Conservation (phyloP, 2,329 filamentous ascomycete species). For the Emergomyces africanus region DNA sequence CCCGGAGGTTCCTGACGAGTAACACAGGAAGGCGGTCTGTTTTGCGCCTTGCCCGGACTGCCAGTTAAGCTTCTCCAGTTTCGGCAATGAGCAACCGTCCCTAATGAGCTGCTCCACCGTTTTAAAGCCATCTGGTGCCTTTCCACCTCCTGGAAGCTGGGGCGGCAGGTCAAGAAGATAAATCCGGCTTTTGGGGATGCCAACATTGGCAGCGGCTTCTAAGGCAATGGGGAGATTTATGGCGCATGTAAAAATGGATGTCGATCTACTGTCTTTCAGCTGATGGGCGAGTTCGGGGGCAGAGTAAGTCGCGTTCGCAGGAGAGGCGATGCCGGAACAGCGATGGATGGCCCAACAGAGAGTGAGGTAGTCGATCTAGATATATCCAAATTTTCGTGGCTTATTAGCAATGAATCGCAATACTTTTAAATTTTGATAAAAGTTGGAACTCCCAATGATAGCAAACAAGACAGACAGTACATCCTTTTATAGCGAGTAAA, state of each 20-base stretch:
- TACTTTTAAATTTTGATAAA: neutral
- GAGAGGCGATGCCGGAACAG: constrained; percentile 59
- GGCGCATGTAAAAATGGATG: constrained; percentile 58
- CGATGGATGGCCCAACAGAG: constrained; percentile 62
- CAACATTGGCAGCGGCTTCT: constrained; percentile 49
- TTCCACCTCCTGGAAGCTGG: constrained; percentile 36
- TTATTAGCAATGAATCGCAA: neutral
- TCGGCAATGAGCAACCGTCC: constrained; percentile 39
- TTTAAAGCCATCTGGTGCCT: constrained; percentile 38
- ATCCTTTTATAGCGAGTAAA: neutral
- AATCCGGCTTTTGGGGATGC: constrained; percentile 50
- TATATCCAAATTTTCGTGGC: neutral
- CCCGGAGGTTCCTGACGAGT: constrained; percentile 68
- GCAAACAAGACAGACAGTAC: neutral
- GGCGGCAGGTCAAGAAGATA: constrained; percentile 58
- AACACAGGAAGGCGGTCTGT: constrained; percentile 64
- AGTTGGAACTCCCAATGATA: neutral
- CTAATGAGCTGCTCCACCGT: constrained; percentile 54
- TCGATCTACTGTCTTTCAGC: constrained; percentile 54
- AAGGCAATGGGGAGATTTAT: constrained; percentile 53
- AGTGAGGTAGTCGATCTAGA: constrained; percentile 60
- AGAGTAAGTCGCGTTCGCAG: constrained; percentile 64
- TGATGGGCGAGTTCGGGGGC: constrained; percentile 58
- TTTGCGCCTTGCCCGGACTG: constrained; percentile 35
- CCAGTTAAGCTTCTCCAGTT: constrained; percentile 30